These are phyloP conservation scores for Monosiga brevicollis DNA, from an alignment of 78 protist genomes.

Conservation along the genomic window DNA sequence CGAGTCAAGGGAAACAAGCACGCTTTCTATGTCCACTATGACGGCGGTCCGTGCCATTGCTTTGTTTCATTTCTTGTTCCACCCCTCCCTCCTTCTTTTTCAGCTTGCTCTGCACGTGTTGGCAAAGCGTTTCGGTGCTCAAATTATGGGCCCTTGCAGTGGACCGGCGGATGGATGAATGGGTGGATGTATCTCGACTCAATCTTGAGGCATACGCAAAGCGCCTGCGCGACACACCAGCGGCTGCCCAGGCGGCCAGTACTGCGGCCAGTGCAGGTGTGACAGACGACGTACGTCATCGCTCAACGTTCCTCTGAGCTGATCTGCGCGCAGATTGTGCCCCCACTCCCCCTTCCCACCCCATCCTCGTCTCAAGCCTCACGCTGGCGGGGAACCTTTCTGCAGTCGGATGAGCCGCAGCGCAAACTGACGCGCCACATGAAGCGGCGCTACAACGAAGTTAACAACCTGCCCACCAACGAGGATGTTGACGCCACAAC, in stretches of 20 bases:
- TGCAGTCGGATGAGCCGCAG: neutral
- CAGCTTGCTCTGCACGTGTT: too few species aligned
- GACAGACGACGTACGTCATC: too few species aligned
- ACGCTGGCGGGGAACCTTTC: neutral
- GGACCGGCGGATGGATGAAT: constrained; percentile 15
- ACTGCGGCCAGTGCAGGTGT: too few species aligned
- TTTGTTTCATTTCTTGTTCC: too few species aligned
- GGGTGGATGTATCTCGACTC: neutral
- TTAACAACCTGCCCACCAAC: neutral
- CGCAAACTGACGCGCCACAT: neutral
- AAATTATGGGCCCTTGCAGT: too few species aligned
- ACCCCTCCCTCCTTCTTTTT: too few species aligned
- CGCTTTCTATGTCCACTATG: too few species aligned
- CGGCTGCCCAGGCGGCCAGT: neutral
- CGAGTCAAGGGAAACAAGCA: too few species aligned
- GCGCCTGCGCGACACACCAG: neutral
- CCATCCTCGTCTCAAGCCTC: neutral
- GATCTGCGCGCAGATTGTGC: neutral
- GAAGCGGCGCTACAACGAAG: neutral
- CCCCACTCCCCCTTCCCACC: neutral
- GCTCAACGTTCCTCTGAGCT: neutral
- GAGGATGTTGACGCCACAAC: constrained; percentile 20
- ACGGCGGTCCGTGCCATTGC: too few species aligned
- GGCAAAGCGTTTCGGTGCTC: too few species aligned
- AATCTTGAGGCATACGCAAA: neutral